Evolutionary conservation across 768 basidiomycete species (phyloP).

Genomic region (Mycena polygramma): DNA sequence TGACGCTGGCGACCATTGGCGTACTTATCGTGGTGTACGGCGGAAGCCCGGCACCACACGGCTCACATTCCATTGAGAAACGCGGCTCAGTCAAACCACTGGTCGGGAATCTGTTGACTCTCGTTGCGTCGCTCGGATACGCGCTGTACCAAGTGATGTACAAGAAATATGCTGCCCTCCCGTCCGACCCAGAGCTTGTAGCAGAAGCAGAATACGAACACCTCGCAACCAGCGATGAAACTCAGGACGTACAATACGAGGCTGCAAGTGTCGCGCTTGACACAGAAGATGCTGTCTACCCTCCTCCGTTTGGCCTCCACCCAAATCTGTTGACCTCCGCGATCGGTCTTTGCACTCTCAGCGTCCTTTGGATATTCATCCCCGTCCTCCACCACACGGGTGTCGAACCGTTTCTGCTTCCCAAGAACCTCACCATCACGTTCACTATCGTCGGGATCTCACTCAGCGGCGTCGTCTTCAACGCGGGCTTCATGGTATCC

Average conservation of each 20-base stretch:
- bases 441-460: slow-evolving; percentile 77
- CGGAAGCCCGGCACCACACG: slow-evolving; percentile 54
- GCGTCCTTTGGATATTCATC: slow-evolving; percentile 83
- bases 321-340: slow-evolving; percentile 84
- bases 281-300: slow-evolving; percentile 55
- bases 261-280: slow-evolving; percentile 33
- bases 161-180: slow-evolving; percentile 82
- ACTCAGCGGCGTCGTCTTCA: slow-evolving; percentile 80
- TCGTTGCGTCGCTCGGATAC: slow-evolving; percentile 78
- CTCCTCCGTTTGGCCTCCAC: slow-evolving; percentile 87
- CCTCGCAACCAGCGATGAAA: slow-evolving; percentile 56
- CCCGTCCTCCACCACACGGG: slow-evolving; percentile 78
- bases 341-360: slow-evolving; percentile 84
- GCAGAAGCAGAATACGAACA: slow-evolving; percentile 59
- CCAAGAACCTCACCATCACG: slow-evolving; percentile 60
- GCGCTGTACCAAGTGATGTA: slow-evolving; percentile 89
- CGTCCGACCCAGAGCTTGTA: slow-evolving; percentile 69
- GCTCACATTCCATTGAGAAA: slow-evolving; percentile 28
- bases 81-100: slow-evolving; percentile 56
- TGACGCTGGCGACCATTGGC: slow-evolving; percentile 84
- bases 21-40: slow-evolving; percentile 89
- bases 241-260: slow-evolving; percentile 32
- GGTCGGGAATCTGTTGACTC: slow-evolving; percentile 79
- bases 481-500: slow-evolving; percentile 86
- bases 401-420: slow-evolving; percentile 76